Base-by-base conservation (phyloP, 495 filamentous ascomycete species). In the Penicillium manginii region DNA sequence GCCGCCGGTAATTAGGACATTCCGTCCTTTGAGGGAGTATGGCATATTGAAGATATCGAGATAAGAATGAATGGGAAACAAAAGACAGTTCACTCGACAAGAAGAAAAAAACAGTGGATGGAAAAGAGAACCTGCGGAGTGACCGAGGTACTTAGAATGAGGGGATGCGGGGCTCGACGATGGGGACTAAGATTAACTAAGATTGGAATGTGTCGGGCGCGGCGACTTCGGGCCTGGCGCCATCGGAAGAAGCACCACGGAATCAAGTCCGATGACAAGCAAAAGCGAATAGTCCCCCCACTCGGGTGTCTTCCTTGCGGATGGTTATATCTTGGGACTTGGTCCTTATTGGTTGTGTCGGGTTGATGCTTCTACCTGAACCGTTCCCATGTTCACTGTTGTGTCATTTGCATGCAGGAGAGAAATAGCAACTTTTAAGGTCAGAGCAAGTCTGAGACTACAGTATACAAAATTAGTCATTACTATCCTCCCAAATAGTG, bases 1-100 rank as follows among this genome's bases (percentile, higher is more conserved):
- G 45, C 86, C 87, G 18, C 84, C 88, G 0, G 85, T 90, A 49
- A 92, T 74, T 18, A 91, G 80, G 31, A 90, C 83, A 63, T 86
- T 90, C 45, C 84, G 78, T 42, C 77, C 79, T 57, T 79, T 80
- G 26, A 91, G 76, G 40, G 78, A 75, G 73, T 90, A 89, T 8
- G 85, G 82, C 86, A 90, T 83, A 32, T 2, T 60, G 52, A 40
- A 47, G 26, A 22, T 18, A 47, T 48, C 11, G 29, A 22, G 7
- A 12, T 23, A n/a, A 18, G 12, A 22, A 8, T 48, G 19, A 31
- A 18, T 40, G n/a, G 31, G 32, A 37, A n/a, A 7, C 10, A 43
- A 56, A 56, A n/a, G 15, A 14, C 17, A 39, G 15, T 39, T 39
- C 15, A 39, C 15, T 39, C 11, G 17, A 42, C 6, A 22, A 42